Base-by-base conservation (phyloP, 306 rosid species). In the Abrus pulchellus region DNA sequence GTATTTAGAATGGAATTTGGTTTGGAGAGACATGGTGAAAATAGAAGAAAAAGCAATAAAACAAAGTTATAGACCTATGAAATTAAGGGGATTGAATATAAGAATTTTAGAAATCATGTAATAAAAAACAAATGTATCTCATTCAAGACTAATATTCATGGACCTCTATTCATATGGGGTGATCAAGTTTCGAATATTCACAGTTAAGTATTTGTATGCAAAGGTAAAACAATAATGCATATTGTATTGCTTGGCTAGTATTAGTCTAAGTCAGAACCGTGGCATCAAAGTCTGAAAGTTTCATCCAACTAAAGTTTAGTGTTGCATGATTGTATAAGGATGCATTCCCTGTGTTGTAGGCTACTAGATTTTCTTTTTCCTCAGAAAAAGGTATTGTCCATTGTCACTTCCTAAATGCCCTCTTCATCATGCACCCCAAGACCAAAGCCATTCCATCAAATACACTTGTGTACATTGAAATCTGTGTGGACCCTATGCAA, bases 401-500 rank as follows among this genome's bases (percentile, higher is more conserved):
- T 65, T 8, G 6, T 10, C 13, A 65, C 71, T 65, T 40, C 28
- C 45, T 61, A 9, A 27, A 32, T 60, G 27, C 20, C 4, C 0
- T 32, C 0, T 33, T 52, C 57, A 12, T n/a, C 52, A 30, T 29
- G 14, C 40, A 59, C 41, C 9, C 6, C 65, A 59, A 9, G 6
- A 59, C 7, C 14, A 59, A 2, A 14, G 7, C 0, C 34, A 56
- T 56, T 20, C 40, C 1, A 2, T 36, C 50, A 64, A 64, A 64
- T 40, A 64, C 38, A 13, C 9, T 11, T 9, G 5, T 13, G 69
- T 59, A 59, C 71, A 14, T 40, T 65, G n/a, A 41, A 41, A 41
- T 65, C 34, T 52, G 34, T 41, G 72, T 66, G 72, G 72, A 66
- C 72, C 71, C 53, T 66, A 43, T 27, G 13, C 0, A 41, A 41